Evolutionary conservation across 2,329 filamentous ascomycete species (phyloP), one percentile per base, ranked within the genome.

Genomic region (Dactylellina parvicollis): DNA sequence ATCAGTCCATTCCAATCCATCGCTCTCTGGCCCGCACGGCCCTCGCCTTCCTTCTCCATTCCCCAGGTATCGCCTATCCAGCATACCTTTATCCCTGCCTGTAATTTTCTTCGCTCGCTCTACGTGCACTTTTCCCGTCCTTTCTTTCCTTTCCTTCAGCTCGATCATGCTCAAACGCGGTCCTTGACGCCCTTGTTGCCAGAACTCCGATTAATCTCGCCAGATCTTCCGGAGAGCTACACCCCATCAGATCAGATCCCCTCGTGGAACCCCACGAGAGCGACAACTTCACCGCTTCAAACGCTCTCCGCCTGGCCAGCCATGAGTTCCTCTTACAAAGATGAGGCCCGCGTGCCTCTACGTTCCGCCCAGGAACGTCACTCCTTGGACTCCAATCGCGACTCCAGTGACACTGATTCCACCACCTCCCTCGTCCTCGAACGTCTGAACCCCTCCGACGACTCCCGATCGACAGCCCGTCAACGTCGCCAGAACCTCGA

Each of bases 341-440:
- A 72, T 18, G 67, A 73, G 69, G 69, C 69, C 18, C 60, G 69
- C 38, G 69, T 73, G 69, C 69, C 69, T 49, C 60, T 73, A 40
- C 69, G 69, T 24, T 52, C 60, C 18, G 49, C 24, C 28, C 22
- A 38, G 32, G 60, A 59, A 22, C 60, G 69, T 24, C 49, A 22
- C 49, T 73, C 66, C 42, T 49, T 49, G 26, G 78, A 76, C 73
- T 80, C 80, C 44, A 77, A 78, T 61, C 82, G 82, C 75, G 85
- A 85, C 36, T 92, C 91, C 2, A 80, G 86, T 47, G 91, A 90
- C n/a, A 90, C 89, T 40, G 88, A 88, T n/a, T 95, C 91, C 32
- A 94, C 91, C 9, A 92, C 90, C 2, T 94, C 91, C 77, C 84
- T 95, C 12, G 87, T 95, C 60, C 91, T 95, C 79, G 91, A 95